phyloP scores from a whole-genome alignment of 257 asterid genomes.

The Solanum boliviense region DNA sequence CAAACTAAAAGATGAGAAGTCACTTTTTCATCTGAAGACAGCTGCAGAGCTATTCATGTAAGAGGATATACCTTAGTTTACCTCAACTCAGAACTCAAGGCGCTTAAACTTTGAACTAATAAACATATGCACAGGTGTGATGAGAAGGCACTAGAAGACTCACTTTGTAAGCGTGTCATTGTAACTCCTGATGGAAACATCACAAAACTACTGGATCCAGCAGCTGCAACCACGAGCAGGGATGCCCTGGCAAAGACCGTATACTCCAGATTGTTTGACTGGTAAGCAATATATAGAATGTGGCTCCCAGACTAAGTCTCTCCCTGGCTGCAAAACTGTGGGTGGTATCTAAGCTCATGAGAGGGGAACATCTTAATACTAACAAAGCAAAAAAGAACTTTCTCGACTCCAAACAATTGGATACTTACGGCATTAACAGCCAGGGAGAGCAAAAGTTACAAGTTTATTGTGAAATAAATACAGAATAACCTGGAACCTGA shows the following conservation, averaged over 20 bases:
- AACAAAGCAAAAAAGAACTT: neutral
- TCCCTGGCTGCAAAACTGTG: neutral
- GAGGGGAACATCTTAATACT: neutral
- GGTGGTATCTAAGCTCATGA: neutral
- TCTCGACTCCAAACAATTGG: neutral
- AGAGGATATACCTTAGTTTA: slow-evolving; percentile 8
- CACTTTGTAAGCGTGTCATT: slow-evolving; percentile 82
- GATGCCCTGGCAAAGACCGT: slow-evolving; percentile 91
- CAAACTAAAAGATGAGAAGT: slow-evolving; percentile 58
- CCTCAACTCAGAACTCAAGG: neutral
- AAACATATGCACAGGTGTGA: slow-evolving; percentile 45
- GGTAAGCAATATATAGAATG: slow-evolving; percentile 31
- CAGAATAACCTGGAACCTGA: neutral
- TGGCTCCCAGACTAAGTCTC: neutral
- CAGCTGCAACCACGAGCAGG: slow-evolving; percentile 83
- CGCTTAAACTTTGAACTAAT: neutral
- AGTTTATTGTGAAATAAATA: neutral
- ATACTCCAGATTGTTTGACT: slow-evolving; percentile 90
- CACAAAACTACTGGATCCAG: slow-evolving; percentile 79
- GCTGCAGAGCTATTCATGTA: slow-evolving; percentile 85
- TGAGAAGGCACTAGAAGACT: slow-evolving; percentile 65
- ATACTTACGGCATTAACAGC: neutral
- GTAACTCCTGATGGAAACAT: slow-evolving; percentile 97
- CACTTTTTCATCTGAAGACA: slow-evolving; percentile 64
- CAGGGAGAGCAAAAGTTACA: neutral